Evolutionary conservation across 345 rosid species (phyloP).

Genomic region (Aurinia saxatilis): DNA sequence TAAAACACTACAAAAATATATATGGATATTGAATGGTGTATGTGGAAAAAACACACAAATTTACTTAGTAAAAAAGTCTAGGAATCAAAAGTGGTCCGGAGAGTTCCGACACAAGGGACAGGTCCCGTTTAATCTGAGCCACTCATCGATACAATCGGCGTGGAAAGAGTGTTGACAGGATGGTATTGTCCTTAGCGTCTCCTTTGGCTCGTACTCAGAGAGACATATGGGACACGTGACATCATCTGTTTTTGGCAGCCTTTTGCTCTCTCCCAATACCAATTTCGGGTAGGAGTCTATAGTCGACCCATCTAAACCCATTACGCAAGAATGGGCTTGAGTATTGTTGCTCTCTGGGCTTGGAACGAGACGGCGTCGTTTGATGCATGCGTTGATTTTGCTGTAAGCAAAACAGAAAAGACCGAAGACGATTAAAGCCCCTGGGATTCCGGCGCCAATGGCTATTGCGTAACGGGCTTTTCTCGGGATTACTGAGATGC

Average conservation of each 20-base stretch:
- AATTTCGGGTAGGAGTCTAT: slow-evolving; percentile 58
- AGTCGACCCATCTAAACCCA: slow-evolving; percentile 40
- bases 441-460: slow-evolving; percentile 54
- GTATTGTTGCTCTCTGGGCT: slow-evolving; percentile 19
- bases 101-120: slow-evolving; percentile 60
- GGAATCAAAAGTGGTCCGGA: slow-evolving; percentile 15
- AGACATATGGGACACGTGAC: slow-evolving; percentile 48
- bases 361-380: slow-evolving; percentile 6
- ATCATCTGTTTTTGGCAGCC: slow-evolving; percentile 41
- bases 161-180: slow-evolving; percentile 61
- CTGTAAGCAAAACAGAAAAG: slow-evolving; percentile 31
- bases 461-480: slow-evolving; percentile 41
- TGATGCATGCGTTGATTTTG: slow-evolving; percentile 23
- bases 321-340: slow-evolving; percentile 2
- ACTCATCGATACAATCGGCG: slow-evolving; percentile 49
- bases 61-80: too few relatives aligned
- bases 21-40: too few relatives aligned
- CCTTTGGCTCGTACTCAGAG: slow-evolving; percentile 46
- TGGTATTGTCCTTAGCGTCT: slow-evolving; percentile 46
- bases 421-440: slow-evolving; percentile 32
- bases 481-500: slow-evolving; percentile 33
- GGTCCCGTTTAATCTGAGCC: slow-evolving; percentile 48
- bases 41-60: too few relatives aligned
- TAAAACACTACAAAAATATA: too few relatives aligned
- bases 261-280: slow-evolving; percentile 44